Evolutionary conservation across 805 yeast species (phyloP), one percentile per base, ranked within the genome.

Genomic region (Brettanomyces custersianus): DNA sequence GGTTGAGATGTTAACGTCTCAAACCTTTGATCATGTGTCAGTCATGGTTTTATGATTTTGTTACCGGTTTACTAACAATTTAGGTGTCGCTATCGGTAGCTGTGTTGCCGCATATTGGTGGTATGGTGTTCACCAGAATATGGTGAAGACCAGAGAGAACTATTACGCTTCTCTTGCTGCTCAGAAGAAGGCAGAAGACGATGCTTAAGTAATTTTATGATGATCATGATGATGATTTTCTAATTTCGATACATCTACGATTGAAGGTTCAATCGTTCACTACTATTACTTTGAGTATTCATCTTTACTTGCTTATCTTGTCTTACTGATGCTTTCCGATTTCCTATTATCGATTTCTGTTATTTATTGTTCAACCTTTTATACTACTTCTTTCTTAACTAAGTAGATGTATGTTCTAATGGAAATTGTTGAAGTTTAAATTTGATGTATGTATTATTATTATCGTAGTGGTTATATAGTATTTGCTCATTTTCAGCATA

Each of bases 81-180:
- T 31, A 51, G 59, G 57, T 37, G 18, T 40, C 34, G 36, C 54
- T 10, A 32, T 59, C 21, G 65, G 65, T 41, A 40, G 51, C 27
- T 72, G 60, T 27, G 72, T 77, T 54, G 87, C 80, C 42, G 66
- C 70, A 45, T 72, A 70, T 64, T 87, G 90, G 92, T 81, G 95
- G 85, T 76, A 77, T 73, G 83, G 75, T 20, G 68, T 63, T 74
- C 96, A 88, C 80, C 78, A 73, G 68, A 73, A 77, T 25, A 49
- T 68, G 42, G 81, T 84, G 39, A 70, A 70, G 47, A 70, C 66
- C 54, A 83, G 96, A 74, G 96, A 88, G 62, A 77, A 74, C 40
- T 86, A 76, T 75, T 88, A 88, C 65, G 76, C 80, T 44, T 68
- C 77, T 51, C 66, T 82, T 59, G 90, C 87, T 49, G 77, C 78